Evolutionary conservation across 2,329 filamentous ascomycete genomes (phyloP), one percentile per base, ranked within the genome.

Genomic region (Trichoderma atroviride): DNA sequence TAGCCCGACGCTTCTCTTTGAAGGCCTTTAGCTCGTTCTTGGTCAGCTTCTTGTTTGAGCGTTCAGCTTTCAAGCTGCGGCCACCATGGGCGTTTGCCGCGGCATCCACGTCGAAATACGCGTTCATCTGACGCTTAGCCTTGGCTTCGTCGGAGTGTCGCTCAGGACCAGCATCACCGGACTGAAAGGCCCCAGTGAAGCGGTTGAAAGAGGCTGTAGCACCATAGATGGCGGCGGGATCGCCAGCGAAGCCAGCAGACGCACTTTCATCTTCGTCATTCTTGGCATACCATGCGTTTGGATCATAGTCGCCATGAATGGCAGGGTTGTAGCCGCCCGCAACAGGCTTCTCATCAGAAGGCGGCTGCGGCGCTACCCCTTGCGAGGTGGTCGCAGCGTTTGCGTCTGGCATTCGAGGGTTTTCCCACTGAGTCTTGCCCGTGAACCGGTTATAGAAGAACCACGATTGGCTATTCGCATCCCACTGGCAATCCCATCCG

Each of bases 241-340:
- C 83, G 16, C 77, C 71, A 14, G 72, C 72, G 40, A 68, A 64
- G 40, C 71, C 65, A 0, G 78, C 75, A 7, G 79, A 73, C 0
- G 78, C 69, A n/a, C 78, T 74, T 14, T 75, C 76, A 13, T 77
- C 74, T 13, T 79, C 78, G 59, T 82, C 79, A 57, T 84, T 82
- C 77, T 92, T 87, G 13, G 96, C 95, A 78, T 99, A 99, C 83
- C 94, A 92, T n/a, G 96, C 95, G 70, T 91, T 96, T 4, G 94
- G 94, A 76, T 99, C 96, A 83, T 97, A 99, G 82, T 94, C 92
- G 74, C 96, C 96, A 79, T 99, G 96, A 57, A 99, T 95, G 29
- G 93, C 92, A 1, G 96, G 96, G 78, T 98, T 97, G 82, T 99
- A 99, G 71, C 95, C 94, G 70, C 91, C 90, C 5, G 86, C 87